These are phyloP conservation scores for maize (Zea mays) DNA, from an alignment of 176 grass and related monocot genomes.

Conservation along the genomic window DNA sequence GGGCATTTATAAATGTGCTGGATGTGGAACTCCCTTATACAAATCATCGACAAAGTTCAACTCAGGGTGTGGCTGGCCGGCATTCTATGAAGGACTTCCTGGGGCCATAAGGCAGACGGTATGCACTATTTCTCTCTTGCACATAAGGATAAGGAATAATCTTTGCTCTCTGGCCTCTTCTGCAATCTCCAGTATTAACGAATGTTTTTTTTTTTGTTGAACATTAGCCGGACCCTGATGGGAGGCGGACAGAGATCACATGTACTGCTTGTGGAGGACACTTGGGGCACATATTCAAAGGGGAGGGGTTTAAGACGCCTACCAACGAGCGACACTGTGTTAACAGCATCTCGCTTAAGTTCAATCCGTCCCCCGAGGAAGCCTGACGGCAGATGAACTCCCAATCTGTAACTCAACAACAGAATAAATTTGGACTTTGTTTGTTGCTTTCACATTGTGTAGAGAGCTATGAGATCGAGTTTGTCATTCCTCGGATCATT, in stretches of 20 bases:
- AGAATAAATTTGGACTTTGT: slow-evolving; percentile 9
- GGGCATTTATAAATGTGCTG: slow-evolving; percentile 73
- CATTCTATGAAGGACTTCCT: slow-evolving; percentile 88
- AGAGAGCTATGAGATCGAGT: background rate
- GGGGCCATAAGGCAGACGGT: slow-evolving; percentile 74
- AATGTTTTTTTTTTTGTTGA: background rate
- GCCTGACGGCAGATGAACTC: slow-evolving; percentile 1
- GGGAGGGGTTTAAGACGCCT: slow-evolving; percentile 80
- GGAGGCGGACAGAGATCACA: slow-evolving; percentile 78
- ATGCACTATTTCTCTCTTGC: background rate
- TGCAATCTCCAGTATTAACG: background rate
- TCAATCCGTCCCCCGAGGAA: slow-evolving; percentile 44
- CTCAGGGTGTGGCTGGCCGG: slow-evolving; percentile 92
- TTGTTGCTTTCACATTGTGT: background rate
- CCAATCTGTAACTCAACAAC: background rate
- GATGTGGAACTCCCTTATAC: slow-evolving; percentile 82
- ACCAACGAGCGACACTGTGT: slow-evolving; percentile 90
- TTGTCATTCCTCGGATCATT: background rate
- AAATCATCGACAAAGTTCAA: slow-evolving; percentile 93
- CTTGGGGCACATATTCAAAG: slow-evolving; percentile 90
- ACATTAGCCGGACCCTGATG: slow-evolving; percentile 78
- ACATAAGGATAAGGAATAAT: background rate
- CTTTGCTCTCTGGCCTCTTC: background rate
- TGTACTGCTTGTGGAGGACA: slow-evolving; percentile 82
- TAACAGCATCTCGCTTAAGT: slow-evolving; percentile 91